A percentile compares a stretch with the other conserved stretches of the same genome.
These are phyloP conservation scores for Aspergillus saccharolyticus DNA, from an alignment of 495 filamentous ascomycete species.

Conservation along the genomic window DNA sequence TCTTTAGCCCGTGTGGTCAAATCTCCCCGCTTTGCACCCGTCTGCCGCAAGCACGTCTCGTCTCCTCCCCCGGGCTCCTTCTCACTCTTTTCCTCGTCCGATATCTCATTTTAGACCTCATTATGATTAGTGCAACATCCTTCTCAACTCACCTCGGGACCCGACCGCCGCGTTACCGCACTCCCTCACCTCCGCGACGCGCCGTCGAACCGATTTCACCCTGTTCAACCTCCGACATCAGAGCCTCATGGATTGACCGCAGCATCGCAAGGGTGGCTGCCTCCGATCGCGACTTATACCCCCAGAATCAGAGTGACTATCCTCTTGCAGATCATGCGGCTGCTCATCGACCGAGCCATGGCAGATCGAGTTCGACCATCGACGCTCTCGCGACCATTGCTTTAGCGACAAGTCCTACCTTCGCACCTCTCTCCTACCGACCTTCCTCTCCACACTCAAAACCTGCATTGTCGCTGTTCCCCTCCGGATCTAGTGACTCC, in stretches of 20 bases:
- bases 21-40: conserved; percentile 47
- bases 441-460: conserved; percentile 29
- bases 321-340: conserved; percentile 17
- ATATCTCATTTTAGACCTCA: conserved; percentile 16
- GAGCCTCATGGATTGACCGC: conserved; percentile 32
- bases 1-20: conserved; percentile 47
- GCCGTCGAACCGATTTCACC: conserved; percentile 51
- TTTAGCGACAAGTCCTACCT: conserved; percentile 46
- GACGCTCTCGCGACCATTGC: conserved; percentile 53
- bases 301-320: conserved; percentile 19
- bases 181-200: conserved; percentile 51
- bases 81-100: conserved; percentile 9
- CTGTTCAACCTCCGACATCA: conserved; percentile 29
- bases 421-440: conserved; percentile 33
- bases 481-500: conserved; percentile 24
- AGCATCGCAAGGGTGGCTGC: conserved; percentile 22
- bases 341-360: conserved; percentile 39
- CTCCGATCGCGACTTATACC: conserved; percentile 26
- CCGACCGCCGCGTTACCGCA: conserved; percentile 48
- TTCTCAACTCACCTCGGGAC: conserved; percentile 37
- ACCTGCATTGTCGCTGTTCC: conserved; percentile 31
- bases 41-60: conserved; percentile 36
- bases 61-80: conserved; percentile 23
- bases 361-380: conserved; percentile 46
- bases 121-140: conserved; percentile 44